These are phyloP conservation scores for Syzygium grande DNA, from an alignment of 345 rosid species.

Conservation along the genomic window DNA sequence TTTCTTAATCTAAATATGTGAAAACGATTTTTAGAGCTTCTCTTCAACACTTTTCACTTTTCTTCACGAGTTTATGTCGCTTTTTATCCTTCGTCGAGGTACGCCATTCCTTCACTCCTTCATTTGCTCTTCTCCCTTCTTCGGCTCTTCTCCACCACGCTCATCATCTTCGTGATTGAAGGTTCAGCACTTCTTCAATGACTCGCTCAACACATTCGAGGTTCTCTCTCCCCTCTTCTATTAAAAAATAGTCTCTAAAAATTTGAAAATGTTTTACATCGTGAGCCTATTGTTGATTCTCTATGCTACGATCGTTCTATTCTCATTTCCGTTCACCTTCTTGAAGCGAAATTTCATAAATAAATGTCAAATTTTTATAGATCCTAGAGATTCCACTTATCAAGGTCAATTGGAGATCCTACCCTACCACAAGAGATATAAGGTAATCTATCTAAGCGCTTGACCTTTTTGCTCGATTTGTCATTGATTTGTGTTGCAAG, in stretches of 20 bases:
- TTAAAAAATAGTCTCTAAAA: neutral
- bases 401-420: neutral
- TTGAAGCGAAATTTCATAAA: neutral
- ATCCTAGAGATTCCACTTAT: neutral
- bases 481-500: too few species aligned
- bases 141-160: neutral
- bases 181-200: neutral
- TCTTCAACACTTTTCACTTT: too few species aligned
- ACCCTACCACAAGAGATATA: neutral
- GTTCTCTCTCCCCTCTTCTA: neutral
- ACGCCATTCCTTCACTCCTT: too few species aligned
- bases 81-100: too few species aligned
- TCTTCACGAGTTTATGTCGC: too few species aligned
- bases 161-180: neutral
- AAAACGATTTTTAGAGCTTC: too few species aligned
- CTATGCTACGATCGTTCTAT: neutral
- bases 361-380: neutral
- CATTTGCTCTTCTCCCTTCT: too few species aligned
- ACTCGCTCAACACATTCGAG: neutral
- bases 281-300: neutral
- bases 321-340: neutral
- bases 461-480: neutral
- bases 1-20: too few species aligned
- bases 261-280: neutral
- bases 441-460: rapidly evolving